phyloP scores from a whole-genome alignment of 2,329 filamentous ascomycete species.

The Trichoderma oligosporum region DNA sequence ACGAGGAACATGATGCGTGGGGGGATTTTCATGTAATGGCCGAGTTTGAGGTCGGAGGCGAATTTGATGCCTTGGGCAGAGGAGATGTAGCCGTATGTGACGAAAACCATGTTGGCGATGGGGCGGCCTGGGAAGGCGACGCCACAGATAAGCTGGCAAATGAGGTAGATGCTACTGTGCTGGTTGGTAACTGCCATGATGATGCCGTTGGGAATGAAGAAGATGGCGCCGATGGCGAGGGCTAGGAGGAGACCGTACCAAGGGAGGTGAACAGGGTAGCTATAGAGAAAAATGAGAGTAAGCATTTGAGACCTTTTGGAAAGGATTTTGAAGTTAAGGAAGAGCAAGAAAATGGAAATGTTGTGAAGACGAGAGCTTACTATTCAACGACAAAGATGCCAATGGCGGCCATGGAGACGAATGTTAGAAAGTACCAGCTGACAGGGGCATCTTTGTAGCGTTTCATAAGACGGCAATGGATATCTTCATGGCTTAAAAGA shows the following conservation, averaged over 20 bases:
- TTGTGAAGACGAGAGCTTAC: no score
- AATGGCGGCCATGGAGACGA: constrained; percentile 69
- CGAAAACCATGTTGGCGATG: constrained; percentile 90
- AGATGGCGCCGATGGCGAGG: constrained; percentile 69
- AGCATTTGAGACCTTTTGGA: background rate
- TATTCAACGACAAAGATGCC: constrained; percentile 84
- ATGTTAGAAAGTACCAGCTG: constrained; percentile 75
- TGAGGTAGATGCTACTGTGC: constrained; percentile 79
- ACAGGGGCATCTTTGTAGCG: constrained; percentile 78
- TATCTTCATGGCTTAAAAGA: constrained; percentile 69
- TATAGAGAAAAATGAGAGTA: constrained; percentile 30
- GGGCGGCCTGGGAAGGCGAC: constrained; percentile 78
- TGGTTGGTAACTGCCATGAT: constrained; percentile 93
- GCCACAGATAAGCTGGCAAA: constrained; percentile 81
- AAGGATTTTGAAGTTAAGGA: background rate
- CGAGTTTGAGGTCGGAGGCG: constrained; percentile 79
- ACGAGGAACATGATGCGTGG: constrained; percentile 75
- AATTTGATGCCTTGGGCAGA: constrained; percentile 88
- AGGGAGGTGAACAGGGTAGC: constrained; percentile 75
- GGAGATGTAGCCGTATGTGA: constrained; percentile 86
- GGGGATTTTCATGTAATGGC: constrained; percentile 84
- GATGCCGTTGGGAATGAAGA: constrained; percentile 88
- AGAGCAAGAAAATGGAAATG: background rate
- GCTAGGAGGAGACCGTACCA: constrained; percentile 84
- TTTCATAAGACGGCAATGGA: constrained; percentile 80